phyloP scores from a whole-genome alignment of 169 alveolate species.

The Miamiensis avidus region DNA sequence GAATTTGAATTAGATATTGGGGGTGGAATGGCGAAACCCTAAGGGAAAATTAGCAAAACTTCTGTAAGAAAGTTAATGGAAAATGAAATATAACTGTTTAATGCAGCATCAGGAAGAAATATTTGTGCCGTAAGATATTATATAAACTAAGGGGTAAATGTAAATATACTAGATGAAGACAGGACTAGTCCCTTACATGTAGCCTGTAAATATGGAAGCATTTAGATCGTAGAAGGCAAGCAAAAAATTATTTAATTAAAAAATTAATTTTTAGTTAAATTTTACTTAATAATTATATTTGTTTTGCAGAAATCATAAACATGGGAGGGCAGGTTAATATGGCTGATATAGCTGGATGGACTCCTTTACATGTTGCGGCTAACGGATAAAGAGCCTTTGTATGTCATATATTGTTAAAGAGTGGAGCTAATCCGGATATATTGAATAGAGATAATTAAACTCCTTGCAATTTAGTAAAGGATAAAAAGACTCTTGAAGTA shows the following conservation, averaged over 20 bases:
- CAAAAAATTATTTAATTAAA: too few species aligned
- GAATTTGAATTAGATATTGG: not conserved
- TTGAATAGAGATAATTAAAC: slow-evolving; percentile 17
- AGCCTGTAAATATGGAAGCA: slow-evolving; percentile 45
- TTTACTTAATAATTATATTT: too few species aligned
- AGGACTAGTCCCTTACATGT: slow-evolving; percentile 50
- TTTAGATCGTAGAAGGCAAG: slow-evolving; percentile 37
- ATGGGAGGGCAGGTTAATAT: slow-evolving; percentile 34
- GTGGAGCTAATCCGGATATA: slow-evolving; percentile 19
- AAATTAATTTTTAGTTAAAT: too few species aligned
- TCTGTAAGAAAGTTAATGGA: not conserved
- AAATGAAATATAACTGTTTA: not conserved
- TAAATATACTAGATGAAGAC: slow-evolving; percentile 47
- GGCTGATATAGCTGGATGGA: slow-evolving; percentile 53
- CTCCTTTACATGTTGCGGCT: slow-evolving; percentile 52
- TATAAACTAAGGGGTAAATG: slow-evolving; percentile 36
- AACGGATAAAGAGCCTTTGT: slow-evolving; percentile 31
- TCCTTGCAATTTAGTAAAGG: slow-evolving; percentile 10
- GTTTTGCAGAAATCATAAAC: slow-evolving; percentile 21
- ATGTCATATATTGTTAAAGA: slow-evolving; percentile 26
- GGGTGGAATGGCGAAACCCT: not conserved
- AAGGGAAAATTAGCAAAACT: not conserved
- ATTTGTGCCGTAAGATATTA: slow-evolving; percentile 30
- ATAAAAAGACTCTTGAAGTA: slow-evolving; percentile 18
- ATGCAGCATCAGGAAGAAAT: slow-evolving; percentile 12